Evolutionary conservation across 441 rosid genomes (phyloP), one percentile per base, ranked within the genome.

Genomic region (Croton setiger): DNA sequence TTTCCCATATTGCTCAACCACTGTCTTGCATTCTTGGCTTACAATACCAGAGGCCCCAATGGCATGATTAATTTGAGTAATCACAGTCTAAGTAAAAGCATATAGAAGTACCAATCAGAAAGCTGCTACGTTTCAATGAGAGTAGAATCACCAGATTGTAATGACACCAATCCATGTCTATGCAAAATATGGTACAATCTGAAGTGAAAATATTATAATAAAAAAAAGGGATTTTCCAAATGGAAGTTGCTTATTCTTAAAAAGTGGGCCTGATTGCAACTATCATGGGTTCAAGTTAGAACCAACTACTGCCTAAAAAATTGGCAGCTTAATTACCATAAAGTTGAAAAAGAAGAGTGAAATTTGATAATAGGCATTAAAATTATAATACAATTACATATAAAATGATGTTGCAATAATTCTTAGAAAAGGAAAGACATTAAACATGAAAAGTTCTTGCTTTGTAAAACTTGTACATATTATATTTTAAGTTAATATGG

Each of bases 31-130:
- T 69, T 91, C 87, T 75, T 89, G 88, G 77, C 92, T 89, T 58
- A 82, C 83, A 67, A 85, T 74, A 60, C 97, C 97, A 21, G 89
- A 53, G 66, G 96, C 96, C 79, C 96, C 97, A 74, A 91, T 91
- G 12, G 93, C 96, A 68, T 86, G 88, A 76, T 91, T 89, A 64
- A 91, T 85, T 82, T 89, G 84, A 66, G 89, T 72, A 59, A 91
- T 74, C 44, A 89, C 81, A 48, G 88, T 62, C 97, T 85, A 81
- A 52, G 69, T 31, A 37, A 66, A 63, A 74, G 23, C 21, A 70
- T 36, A 53, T 2, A 36, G 43, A 58, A 55, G 54, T n/a, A 41
- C 68, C 59, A 71, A 78, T 66, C 18, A 65, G 41, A 59, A 57
- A 59, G 13, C 17, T 3, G 33, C 49, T 23, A 15, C 54, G 73